Percentiles rank a stretch among this genome's conserved stretches.
phyloP scores from a whole-genome alignment of 352 stramenopile genomes.

The Globisporangium takayamanum region DNA sequence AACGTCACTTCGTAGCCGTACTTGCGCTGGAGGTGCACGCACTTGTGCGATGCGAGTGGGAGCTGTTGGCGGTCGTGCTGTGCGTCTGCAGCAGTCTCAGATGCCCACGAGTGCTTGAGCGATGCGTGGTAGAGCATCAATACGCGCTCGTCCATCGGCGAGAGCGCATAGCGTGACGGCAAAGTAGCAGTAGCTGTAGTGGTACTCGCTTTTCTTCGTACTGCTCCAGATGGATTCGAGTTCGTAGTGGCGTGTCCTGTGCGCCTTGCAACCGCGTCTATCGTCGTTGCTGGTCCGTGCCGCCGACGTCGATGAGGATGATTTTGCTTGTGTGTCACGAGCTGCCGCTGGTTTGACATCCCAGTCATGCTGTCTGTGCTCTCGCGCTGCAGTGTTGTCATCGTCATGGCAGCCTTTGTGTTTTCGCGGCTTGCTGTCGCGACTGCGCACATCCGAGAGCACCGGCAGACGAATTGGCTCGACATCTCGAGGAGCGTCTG shows the following conservation, averaged over 20 bases:
- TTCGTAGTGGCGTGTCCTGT: background rate
- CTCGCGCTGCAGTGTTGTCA: background rate
- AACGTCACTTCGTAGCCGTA: constrained; percentile 52
- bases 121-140: constrained; percentile 59
- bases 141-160: constrained; percentile 47
- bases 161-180: constrained; percentile 9
- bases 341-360: no score
- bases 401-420: background rate
- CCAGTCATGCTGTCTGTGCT: background rate
- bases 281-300: background rate
- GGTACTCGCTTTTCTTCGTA: background rate
- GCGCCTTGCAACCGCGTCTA: background rate
- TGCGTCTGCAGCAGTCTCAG: background rate
- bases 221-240: background rate
- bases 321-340: no score
- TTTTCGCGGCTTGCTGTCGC: background rate
- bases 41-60: background rate
- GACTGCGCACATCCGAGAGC: background rate
- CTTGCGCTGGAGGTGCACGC: background rate
- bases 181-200: background rate
- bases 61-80: background rate
- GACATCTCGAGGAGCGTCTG: background rate
- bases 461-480: background rate
- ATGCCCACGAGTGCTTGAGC: constrained; percentile 26
- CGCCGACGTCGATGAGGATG: background rate